Evolutionary conservation across 345 rosid species (phyloP), one percentile per base, ranked within the genome.

Genomic region (Murraya koenigii): DNA sequence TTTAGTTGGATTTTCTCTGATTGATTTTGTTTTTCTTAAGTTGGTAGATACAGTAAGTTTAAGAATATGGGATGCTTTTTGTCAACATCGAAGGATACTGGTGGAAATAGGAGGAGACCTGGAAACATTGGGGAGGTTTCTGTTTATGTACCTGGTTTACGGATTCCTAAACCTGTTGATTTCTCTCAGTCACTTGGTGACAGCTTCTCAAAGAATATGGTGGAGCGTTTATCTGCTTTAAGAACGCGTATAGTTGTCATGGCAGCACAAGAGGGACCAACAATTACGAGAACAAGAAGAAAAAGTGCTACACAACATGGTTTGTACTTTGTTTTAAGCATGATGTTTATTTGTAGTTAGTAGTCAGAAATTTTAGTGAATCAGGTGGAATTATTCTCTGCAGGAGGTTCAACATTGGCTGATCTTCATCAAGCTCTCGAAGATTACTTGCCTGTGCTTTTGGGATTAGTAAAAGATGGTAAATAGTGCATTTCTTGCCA

Each of bases 261-360:
- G 98, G 99, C 97, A 59, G 90, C 89, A 58, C 99, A 97, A 88
- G 98, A 97, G 90, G 97, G 90, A 36, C 97, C 99, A 41, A 97
- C 98, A 55, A 86, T 93, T 67, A 89, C 98, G 33, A 89, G 98
- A 86, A 89, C 98, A 44, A 88, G 94, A 81, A 94, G 98, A 84
- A 94, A 87, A 89, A 89, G 87, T 83, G 90, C 93, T 75, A 94
- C 99, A 49, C 99, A 97, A 78, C 98, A 97, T 82, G 98, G 99
- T 94, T 80, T 76, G 82, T 85, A 38, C n/a, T 63, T 54, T 9
- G 6, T 52, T 41, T 47, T 65, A 44, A 58, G 70, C 49, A 56
- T 65, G 26, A 25, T 72, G 39, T 39, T n/a, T 35, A 19, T 38
- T 36, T 35, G 8, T 58, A 47, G 33, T 38, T 66, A 32, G 61